phyloP scores from a whole-genome alignment of 2,329 filamentous ascomycete genomes.

The Leptographium lundbergii region DNA sequence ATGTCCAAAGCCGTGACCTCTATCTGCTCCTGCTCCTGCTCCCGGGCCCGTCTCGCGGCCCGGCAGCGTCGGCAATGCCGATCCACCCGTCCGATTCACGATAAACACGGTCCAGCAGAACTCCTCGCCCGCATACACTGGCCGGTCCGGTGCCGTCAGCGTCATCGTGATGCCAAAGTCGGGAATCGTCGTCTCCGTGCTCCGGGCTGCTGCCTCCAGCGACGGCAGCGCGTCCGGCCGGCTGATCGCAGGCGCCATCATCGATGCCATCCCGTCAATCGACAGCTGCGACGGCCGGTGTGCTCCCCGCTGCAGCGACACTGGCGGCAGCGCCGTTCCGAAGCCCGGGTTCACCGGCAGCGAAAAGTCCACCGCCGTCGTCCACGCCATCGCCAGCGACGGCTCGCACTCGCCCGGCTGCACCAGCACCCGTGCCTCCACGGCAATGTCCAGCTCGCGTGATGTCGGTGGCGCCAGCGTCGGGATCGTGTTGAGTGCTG shows the following conservation, averaged over 20 bases:
- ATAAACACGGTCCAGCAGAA: slow-evolving; percentile 66
- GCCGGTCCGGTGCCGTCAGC: slow-evolving; percentile 46
- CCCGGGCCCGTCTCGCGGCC: too few species aligned
- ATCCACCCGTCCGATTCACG: slow-evolving; percentile 48
- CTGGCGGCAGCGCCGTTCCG: slow-evolving; percentile 33
- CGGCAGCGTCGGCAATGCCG: not conserved
- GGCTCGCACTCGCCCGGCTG: slow-evolving; percentile 46
- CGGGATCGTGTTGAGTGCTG: not conserved
- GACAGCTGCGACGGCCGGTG: slow-evolving; percentile 53
- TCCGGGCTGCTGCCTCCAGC: slow-evolving; percentile 38
- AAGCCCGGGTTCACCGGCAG: slow-evolving; percentile 51
- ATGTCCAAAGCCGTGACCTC: too few species aligned
- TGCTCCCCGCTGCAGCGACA: slow-evolving; percentile 40
- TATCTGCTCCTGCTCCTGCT: too few species aligned
- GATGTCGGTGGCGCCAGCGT: slow-evolving; percentile 8
- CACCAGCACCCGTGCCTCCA: slow-evolving; percentile 46
- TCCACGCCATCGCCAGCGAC: slow-evolving; percentile 53
- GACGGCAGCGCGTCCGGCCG: slow-evolving; percentile 48
- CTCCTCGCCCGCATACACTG: slow-evolving; percentile 49
- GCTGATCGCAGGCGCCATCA: slow-evolving; percentile 42
- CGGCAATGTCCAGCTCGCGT: slow-evolving; percentile 44
- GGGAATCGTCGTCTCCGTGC: slow-evolving; percentile 32
- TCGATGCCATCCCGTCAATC: slow-evolving; percentile 43
- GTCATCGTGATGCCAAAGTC: slow-evolving; percentile 65
- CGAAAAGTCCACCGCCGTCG: slow-evolving; percentile 56